phyloP scores from a whole-genome alignment of 2,329 filamentous ascomycete species.

The Aplosporella prunicola region DNA sequence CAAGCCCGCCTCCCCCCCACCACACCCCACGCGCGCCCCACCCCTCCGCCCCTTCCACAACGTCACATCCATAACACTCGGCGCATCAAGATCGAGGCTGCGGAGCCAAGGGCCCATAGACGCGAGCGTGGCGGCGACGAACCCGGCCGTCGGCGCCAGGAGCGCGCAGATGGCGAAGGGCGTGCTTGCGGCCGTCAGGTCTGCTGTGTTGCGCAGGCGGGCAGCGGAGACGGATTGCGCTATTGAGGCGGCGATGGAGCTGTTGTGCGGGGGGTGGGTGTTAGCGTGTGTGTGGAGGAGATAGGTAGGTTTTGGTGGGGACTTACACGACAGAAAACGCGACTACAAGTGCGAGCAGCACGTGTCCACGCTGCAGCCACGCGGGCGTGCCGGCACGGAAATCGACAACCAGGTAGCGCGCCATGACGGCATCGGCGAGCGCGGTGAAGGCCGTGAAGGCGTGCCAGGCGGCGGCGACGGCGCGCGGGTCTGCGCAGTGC shows the following conservation, averaged over 20 bases:
- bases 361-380: not conserved
- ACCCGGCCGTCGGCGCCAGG: not conserved
- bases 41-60: too few species aligned
- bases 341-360: not conserved
- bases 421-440: not conserved
- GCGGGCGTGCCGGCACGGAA: not conserved
- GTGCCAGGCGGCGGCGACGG: not conserved
- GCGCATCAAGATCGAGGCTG: too few species aligned
- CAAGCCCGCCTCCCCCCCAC: too few species aligned
- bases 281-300: not conserved
- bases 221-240: not conserved
- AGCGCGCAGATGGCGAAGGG: constrained; percentile 1
- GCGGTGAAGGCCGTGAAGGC: not conserved
- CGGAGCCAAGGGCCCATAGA: constrained; percentile 2
- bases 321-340: constrained; percentile 1
- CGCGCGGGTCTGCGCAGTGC: not conserved
- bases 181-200: constrained; percentile 1
- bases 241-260: not conserved
- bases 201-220: not conserved
- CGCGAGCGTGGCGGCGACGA: constrained; percentile 3
- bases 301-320: not conserved
- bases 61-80: too few species aligned
- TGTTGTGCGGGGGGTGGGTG: not conserved
- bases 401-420: not conserved
- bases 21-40: too few species aligned